phyloP scores from a whole-genome alignment of 2,329 filamentous ascomycete genomes.

The Escovopsis weberi region DNA sequence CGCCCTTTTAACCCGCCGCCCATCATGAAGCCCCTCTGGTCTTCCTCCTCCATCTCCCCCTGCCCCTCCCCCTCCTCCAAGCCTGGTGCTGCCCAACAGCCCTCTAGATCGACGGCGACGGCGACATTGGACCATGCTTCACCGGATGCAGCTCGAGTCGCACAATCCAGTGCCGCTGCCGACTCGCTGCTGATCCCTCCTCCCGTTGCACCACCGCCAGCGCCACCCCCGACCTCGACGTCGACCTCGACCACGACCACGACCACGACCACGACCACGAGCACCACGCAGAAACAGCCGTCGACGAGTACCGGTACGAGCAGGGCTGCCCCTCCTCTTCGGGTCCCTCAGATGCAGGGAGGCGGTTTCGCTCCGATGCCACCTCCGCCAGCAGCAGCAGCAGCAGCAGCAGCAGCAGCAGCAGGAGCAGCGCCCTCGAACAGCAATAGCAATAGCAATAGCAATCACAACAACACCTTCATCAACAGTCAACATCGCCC shows the following conservation, averaged over 20 bases:
- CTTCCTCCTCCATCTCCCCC: too few species aligned
- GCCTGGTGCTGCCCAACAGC: not conserved
- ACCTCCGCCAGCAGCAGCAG: conserved; percentile 9
- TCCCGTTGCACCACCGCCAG: conserved; percentile 17
- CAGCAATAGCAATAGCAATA: conserved; percentile 2
- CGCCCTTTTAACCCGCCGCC: too few species aligned
- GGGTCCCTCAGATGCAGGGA: not conserved
- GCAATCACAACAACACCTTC: conserved; percentile 6
- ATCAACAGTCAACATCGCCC: conserved; percentile 8
- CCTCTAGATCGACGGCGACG: not conserved
- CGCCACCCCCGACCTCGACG: conserved; percentile 13
- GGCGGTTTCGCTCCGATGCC: conserved; percentile 9
- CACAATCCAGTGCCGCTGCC: conserved; percentile 18
- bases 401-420: not conserved
- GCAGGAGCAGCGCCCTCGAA: conserved; percentile 3
- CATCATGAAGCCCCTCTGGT: too few species aligned
- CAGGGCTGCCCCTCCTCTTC: not conserved
- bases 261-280: not conserved
- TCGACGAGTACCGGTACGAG: too few species aligned
- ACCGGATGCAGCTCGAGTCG: conserved; percentile 3
- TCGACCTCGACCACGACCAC: not conserved
- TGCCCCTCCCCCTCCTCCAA: too few species aligned
- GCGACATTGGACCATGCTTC: not conserved
- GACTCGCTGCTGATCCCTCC: conserved; percentile 22
- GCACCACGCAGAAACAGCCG: too few species aligned